Conservation (phyloP, 352 stramenopile species). For the Phytophthora brassicae region DNA sequence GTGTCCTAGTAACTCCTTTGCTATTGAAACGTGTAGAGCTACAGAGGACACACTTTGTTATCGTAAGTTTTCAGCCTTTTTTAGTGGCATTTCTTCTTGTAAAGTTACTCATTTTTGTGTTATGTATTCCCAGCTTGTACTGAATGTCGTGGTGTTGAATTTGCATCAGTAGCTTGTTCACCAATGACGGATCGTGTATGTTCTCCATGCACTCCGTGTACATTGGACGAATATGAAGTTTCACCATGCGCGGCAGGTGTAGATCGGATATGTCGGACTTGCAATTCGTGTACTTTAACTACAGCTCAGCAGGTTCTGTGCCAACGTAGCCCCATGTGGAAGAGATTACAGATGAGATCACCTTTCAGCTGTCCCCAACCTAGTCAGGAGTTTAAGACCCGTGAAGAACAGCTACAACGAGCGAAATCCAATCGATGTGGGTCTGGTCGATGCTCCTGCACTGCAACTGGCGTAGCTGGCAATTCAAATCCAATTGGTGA, state of each 20-base stretch:
- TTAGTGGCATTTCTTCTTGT: no score
- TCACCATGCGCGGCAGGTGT: conserved; percentile 51
- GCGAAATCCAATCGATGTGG: conserved; percentile 75
- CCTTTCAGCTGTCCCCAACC: conserved; percentile 70
- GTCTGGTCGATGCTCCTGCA: conserved; percentile 71
- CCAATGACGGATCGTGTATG: conserved; percentile 64
- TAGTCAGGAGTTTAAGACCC: conserved; percentile 55
- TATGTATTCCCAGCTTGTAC: conserved; percentile 53
- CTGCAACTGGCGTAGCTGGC: conserved; percentile 51
- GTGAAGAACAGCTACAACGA: conserved; percentile 60
- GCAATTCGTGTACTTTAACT: conserved; percentile 72
- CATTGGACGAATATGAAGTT: conserved; percentile 69
- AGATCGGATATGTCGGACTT: conserved; percentile 71
- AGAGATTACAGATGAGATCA: conserved; percentile 55
- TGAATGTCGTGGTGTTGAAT: conserved; percentile 62
- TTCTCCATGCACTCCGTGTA: conserved; percentile 60
- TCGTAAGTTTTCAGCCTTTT: no score
- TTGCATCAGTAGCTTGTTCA: conserved; percentile 42
- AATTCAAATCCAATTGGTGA: conserved; percentile 78
- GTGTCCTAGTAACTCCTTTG: conserved; percentile 63
- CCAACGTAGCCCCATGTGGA: conserved; percentile 58
- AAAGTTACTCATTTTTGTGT: conserved; percentile 1
- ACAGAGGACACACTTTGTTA: conserved; percentile 67
- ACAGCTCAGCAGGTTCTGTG: conserved; percentile 58
- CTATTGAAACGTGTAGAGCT: conserved; percentile 45